Evolutionary conservation across 495 filamentous ascomycete species (phyloP).

Genomic region (Coniosporium apollinis): DNA sequence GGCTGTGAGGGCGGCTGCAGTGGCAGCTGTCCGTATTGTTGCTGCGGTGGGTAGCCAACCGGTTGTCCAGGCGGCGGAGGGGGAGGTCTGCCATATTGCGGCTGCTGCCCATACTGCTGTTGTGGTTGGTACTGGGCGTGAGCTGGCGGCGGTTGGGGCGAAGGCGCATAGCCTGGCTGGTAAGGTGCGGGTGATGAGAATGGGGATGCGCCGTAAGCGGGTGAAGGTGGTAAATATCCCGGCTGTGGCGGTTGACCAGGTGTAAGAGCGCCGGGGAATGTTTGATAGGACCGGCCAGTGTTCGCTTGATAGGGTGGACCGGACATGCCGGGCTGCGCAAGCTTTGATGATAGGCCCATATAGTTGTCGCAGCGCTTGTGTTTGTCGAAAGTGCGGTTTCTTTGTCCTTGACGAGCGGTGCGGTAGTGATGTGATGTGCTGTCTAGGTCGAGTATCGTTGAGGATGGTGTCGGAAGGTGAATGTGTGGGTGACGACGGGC

Average conservation of each 20-base stretch:
- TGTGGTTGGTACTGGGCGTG: conserved; percentile 9
- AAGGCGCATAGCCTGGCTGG: conserved; percentile 1
- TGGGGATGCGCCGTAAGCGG: conserved; percentile 4
- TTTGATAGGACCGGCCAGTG: conserved; percentile 7
- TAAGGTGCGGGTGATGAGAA: conserved; percentile 3
- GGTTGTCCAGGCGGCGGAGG: neutral
- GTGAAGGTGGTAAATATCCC: conserved; percentile 3
- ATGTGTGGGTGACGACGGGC: neutral
- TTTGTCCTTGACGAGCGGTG: conserved; percentile 1
- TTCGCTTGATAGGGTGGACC: conserved; percentile 7
- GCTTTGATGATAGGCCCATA: neutral
- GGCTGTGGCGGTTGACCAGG: conserved; percentile 7
- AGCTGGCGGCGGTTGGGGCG: conserved; percentile 2
- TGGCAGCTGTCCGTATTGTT: conserved; percentile 4
- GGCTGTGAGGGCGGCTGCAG: conserved; percentile 3
- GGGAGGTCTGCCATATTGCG: conserved; percentile 2
- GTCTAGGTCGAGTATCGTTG: neutral
- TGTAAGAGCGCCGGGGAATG: conserved; percentile 4
- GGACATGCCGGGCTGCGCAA: neutral
- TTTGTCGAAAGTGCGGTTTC: neutral
- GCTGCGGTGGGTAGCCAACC: neutral
- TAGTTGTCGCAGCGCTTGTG: neutral
- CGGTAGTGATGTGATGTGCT: neutral
- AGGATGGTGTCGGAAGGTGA: neutral
- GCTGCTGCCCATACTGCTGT: conserved; percentile 9